Evolutionary conservation across 306 rosid genomes (phyloP), one percentile per base, ranked within the genome.

Genomic region (Luffa acutangula): DNA sequence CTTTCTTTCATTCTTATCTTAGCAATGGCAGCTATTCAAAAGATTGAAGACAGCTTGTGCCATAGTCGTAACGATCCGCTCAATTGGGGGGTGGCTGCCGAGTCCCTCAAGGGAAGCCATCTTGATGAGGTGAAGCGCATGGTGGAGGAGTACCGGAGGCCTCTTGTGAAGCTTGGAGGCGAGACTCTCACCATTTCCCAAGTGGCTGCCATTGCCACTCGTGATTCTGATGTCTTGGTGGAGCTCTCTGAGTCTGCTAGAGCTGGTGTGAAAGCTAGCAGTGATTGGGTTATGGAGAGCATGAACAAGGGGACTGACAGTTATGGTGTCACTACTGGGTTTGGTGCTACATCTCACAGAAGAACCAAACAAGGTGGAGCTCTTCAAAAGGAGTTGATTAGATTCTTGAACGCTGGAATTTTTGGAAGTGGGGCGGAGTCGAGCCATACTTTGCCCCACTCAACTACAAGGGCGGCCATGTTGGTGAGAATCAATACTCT

Each of bases 231-330:
- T 70, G 76, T 70, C 1, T 2, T 25, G 3, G 76, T 70, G 0
- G 54, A 70, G 8, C 33, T 70, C 13, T 6, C 52, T 9, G 76
- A 70, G 9, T 70, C 76, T 10, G 37, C 76, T 0, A 70, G 74
- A 66, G 74, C 51, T 1, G 49, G 74, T 6, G 74, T 66, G 15
- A 66, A 66, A 12, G 76, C 76, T 2, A 94, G 98, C 73, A 91
- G 97, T 45, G 97, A 94, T 33, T 94, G 98, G 98, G 97, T 94
- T 2, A 87, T 91, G 95, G 89, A 94, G 0, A 89, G 93, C 71
- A 87, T 92, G 95, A 60, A 73, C 45, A 89, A 88, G 0, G 98
- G 97, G 0, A 92, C 89, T 0, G 97, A 94, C 45, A 92, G 93
- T 21, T 94, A 94, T 3, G 98, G 98, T 33, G 90, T 94, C 65